These are phyloP conservation scores for Tulasnella sp. DNA, from an alignment of 768 basidiomycete genomes.

Conservation along the genomic window DNA sequence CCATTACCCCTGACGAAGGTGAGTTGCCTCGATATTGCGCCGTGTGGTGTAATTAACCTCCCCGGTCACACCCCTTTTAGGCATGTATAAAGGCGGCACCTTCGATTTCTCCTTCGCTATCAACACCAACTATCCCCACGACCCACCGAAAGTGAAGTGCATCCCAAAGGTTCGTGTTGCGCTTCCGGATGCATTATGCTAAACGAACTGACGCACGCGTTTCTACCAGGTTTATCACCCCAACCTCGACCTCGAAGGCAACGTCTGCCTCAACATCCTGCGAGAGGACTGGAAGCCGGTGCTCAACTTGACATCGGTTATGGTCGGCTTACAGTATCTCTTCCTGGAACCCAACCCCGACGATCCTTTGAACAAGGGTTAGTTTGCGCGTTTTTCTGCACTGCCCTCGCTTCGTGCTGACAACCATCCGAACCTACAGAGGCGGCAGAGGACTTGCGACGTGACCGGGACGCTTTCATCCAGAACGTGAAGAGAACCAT, in stretches of 20 bases:
- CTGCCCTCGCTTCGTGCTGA: conserved; percentile 21
- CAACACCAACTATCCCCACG: conserved; percentile 97
- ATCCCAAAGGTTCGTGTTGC: conserved; percentile 65
- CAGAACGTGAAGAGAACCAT: conserved; percentile 82
- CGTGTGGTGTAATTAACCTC: not conserved
- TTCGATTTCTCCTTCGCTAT: conserved; percentile 94
- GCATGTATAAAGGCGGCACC: conserved; percentile 95
- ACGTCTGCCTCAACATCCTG: conserved; percentile 96
- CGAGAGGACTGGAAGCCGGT: conserved; percentile 99
- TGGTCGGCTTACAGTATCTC: conserved; percentile 96
- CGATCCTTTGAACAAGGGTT: conserved; percentile 97
- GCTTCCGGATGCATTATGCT: not conserved
- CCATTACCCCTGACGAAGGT: conserved; percentile 97
- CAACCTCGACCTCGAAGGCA: conserved; percentile 95
- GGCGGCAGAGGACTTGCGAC: conserved; percentile 89
- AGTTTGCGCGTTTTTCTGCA: conserved; percentile 27
- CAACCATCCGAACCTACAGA: conserved; percentile 46
- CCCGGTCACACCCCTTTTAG: conserved; percentile 36
- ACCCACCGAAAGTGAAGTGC: conserved; percentile 98
- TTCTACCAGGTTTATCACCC: conserved; percentile 90
- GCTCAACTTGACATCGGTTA: conserved; percentile 91
- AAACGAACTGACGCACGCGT: conserved; percentile 1
- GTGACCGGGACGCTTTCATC: conserved; percentile 75
- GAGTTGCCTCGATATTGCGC: conserved; percentile 23
- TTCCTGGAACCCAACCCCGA: conserved; percentile 99